Conservation (phyloP, 306 rosid species). For the Ormosia emarginata region DNA sequence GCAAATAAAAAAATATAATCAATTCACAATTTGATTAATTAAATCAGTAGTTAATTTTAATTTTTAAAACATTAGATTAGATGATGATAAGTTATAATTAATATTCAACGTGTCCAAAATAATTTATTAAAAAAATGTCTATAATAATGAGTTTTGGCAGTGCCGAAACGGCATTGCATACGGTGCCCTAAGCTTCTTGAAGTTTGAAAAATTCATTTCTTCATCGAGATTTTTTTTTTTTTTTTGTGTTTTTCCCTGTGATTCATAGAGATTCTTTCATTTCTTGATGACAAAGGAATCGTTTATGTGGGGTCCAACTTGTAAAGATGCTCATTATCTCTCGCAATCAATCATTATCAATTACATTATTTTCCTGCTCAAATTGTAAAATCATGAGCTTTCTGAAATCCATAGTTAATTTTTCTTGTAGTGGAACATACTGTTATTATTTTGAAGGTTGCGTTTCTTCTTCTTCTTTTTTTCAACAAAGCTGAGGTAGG, state of each 20-base stretch:
- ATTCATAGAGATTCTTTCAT: background rate
- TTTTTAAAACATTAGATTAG: too few species aligned
- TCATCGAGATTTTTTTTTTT: background rate
- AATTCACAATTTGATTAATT: too few species aligned
- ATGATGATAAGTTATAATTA: too few species aligned
- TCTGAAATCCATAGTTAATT: background rate
- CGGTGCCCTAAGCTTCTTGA: background rate
- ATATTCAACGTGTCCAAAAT: too few species aligned
- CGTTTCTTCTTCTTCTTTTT: background rate
- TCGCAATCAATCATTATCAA: background rate
- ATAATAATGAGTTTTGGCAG: too few species aligned
- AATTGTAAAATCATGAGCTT: background rate
- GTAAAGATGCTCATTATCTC: background rate
- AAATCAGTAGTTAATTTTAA: too few species aligned
- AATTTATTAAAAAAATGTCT: too few species aligned
- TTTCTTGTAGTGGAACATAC: background rate
- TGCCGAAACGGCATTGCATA: too few species aligned
- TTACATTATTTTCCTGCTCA: background rate
- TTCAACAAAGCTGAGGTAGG: background rate
- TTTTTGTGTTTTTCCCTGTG: too few species aligned
- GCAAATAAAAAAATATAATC: too few species aligned
- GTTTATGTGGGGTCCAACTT: background rate
- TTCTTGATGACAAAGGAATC: background rate
- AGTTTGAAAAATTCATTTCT: background rate
- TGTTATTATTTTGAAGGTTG: background rate